These are phyloP conservation scores for Kondoa subrosea DNA, from an alignment of 768 basidiomycete genomes.

Conservation along the genomic window DNA sequence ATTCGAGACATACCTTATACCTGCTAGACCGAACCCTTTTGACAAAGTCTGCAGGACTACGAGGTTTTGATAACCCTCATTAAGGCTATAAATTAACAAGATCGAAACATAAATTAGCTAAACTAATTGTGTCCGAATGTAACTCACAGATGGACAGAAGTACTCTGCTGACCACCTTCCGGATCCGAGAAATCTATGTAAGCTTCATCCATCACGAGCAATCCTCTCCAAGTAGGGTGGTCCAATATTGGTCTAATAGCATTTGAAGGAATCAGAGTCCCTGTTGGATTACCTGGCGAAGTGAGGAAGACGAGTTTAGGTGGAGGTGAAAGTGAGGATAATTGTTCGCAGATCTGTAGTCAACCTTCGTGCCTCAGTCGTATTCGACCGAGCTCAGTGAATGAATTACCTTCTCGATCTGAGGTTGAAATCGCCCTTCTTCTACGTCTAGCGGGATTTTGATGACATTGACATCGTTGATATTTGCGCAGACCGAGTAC, in stretches of 20 bases:
- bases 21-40: conserved; percentile 90
- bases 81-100: conserved; percentile 35
- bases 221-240: conserved; percentile 66
- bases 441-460: conserved; percentile 63
- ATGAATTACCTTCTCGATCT: conserved; percentile 50
- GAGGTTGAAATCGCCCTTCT: conserved; percentile 63
- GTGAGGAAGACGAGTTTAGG: conserved; percentile 90
- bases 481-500: conserved; percentile 85
- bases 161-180: conserved; percentile 28
- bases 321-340: conserved; percentile 39
- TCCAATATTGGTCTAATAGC: conserved; percentile 55
- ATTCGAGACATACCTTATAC: conserved; percentile 53
- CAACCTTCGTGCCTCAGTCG: neutral
- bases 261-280: conserved; percentile 59
- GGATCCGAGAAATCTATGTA: conserved; percentile 77
- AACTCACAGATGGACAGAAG: conserved; percentile 10
- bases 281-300: conserved; percentile 93
- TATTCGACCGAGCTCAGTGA: neutral
- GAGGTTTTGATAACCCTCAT: conserved; percentile 62
- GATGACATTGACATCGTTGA: conserved; percentile 76
- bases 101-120: too few species aligned
- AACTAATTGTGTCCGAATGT: too few species aligned
- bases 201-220: conserved; percentile 88
- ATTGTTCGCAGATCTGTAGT: conserved; percentile 11
- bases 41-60: conserved; percentile 93